Evolutionary conservation across 2,329 filamentous ascomycete species (phyloP).

Genomic region (Fusarium sp.): DNA sequence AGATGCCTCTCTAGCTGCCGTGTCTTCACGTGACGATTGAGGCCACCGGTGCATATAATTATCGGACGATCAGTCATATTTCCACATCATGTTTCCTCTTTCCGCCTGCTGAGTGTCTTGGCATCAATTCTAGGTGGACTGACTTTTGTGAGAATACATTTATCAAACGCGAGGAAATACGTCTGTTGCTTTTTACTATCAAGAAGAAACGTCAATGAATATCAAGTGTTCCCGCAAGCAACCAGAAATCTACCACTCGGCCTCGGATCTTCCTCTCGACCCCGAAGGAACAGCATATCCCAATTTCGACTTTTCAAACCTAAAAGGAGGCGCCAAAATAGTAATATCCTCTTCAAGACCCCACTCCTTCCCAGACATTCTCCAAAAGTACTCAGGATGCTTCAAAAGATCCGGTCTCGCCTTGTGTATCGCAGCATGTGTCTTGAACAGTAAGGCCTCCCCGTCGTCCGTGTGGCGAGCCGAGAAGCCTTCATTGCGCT

Average conservation of each 20-base stretch:
- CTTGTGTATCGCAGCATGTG: not conserved
- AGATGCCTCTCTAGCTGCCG: not conserved
- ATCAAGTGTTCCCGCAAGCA: too few species aligned
- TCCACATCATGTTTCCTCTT: not conserved
- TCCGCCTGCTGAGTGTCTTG: not conserved
- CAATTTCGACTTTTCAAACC: not conserved
- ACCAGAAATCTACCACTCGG: not conserved
- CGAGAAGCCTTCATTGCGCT: not conserved
- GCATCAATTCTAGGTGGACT: not conserved
- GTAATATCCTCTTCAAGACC: not conserved
- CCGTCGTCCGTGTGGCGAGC: not conserved
- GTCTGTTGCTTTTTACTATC: too few species aligned
- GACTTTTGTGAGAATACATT: not conserved
- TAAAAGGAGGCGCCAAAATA: not conserved
- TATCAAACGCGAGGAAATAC: too few species aligned
- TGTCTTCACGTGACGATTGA: not conserved
- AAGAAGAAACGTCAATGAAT: too few species aligned
- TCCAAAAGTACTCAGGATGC: conserved; percentile 1
- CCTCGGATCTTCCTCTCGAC: not conserved
- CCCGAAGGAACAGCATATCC: not conserved
- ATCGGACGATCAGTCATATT: not conserved
- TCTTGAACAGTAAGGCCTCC: not conserved
- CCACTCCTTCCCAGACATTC: not conserved
- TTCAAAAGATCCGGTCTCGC: not conserved
- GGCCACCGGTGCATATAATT: not conserved